These are phyloP conservation scores for Alternaria hordeiaustralica DNA, from an alignment of 2,329 filamentous ascomycete genomes.

Conservation along the genomic window DNA sequence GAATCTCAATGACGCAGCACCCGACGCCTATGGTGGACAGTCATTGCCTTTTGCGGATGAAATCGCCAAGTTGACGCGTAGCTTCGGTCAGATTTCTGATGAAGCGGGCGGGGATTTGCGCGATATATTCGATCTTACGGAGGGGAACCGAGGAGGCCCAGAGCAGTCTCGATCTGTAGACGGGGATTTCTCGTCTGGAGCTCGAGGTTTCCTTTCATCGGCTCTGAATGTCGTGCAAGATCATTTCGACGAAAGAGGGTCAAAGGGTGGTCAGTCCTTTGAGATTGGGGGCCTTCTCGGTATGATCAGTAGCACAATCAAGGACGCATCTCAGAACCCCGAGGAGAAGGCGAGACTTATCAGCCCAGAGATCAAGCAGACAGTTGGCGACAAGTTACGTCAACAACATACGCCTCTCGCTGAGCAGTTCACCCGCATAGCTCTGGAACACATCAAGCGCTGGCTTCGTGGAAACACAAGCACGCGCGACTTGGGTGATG, in stretches of 20 bases:
- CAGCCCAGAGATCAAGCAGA: conserved; percentile 40
- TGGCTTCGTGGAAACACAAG: conserved; percentile 42
- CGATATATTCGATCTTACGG: conserved; percentile 37
- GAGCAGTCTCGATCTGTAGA: conserved; percentile 20
- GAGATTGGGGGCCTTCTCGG: conserved; percentile 37
- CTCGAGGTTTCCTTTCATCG: conserved; percentile 33
- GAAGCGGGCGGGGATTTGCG: conserved; percentile 36
- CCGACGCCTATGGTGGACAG: conserved; percentile 37
- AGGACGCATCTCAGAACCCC: conserved; percentile 36
- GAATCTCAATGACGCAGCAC: conserved; percentile 34
- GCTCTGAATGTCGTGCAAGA: conserved; percentile 36
- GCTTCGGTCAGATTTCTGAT: conserved; percentile 37
- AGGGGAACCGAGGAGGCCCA: conserved; percentile 18
- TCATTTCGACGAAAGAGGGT: conserved; percentile 26
- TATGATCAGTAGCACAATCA: conserved; percentile 35
- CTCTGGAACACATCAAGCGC: conserved; percentile 40
- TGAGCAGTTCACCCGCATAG: conserved; percentile 39
- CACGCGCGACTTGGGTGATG: conserved; percentile 37
- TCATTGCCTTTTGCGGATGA: conserved; percentile 40
- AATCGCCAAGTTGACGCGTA: conserved; percentile 37
- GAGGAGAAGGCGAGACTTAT: conserved; percentile 40
- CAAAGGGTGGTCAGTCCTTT: conserved; percentile 20
- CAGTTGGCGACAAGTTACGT: conserved; percentile 35
- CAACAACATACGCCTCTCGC: conserved; percentile 36
- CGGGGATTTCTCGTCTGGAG: conserved; percentile 24